These are phyloP conservation scores for Avena insularis DNA, from an alignment of 176 grass and related monocot genomes.

Conservation along the genomic window DNA sequence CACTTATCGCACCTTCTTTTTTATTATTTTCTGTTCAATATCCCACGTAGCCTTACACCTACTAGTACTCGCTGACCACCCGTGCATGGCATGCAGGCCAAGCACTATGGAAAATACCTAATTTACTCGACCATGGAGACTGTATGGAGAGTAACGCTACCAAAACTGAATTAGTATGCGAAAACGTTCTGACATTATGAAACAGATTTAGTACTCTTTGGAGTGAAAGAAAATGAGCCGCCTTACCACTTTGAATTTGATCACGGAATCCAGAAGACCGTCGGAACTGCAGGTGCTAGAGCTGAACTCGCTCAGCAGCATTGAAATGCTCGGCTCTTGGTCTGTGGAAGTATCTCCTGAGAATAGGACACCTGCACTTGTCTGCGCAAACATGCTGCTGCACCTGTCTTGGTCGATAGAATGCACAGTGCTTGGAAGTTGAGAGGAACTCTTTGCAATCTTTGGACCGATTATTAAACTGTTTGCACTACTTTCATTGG, in stretches of 20 bases:
- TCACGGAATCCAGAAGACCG: constrained; percentile 77
- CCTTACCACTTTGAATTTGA: constrained; percentile 69
- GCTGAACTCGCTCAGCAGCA: constrained; percentile 55
- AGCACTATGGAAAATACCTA: too few relatives aligned
- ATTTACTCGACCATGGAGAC: too few relatives aligned
- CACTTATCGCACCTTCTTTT: too few relatives aligned
- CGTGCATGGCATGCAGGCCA: too few relatives aligned
- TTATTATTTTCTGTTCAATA: too few relatives aligned
- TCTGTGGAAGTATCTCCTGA: constrained; percentile 29
- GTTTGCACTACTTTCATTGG: constrained; percentile 17
- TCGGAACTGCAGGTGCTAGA: constrained; percentile 67
- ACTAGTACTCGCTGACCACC: too few relatives aligned
- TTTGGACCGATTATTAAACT: too few relatives aligned
- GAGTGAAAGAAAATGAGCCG: neutral
- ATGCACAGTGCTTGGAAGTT: constrained; percentile 39
- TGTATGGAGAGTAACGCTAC: too few relatives aligned
- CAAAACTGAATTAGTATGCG: too few relatives aligned
- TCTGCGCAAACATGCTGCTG: constrained; percentile 39
- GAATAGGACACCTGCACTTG: constrained; percentile 35
- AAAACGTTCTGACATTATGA: too few relatives aligned
- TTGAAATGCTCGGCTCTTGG: constrained; percentile 51
- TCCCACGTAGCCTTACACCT: too few relatives aligned
- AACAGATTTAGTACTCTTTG: too few relatives aligned
- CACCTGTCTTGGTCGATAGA: constrained; percentile 43
- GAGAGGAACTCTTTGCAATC: constrained; percentile 42